Evolutionary conservation across 257 asterid genomes (phyloP), one percentile per base, ranked within the genome.

Genomic region (Penstemon newberryi): DNA sequence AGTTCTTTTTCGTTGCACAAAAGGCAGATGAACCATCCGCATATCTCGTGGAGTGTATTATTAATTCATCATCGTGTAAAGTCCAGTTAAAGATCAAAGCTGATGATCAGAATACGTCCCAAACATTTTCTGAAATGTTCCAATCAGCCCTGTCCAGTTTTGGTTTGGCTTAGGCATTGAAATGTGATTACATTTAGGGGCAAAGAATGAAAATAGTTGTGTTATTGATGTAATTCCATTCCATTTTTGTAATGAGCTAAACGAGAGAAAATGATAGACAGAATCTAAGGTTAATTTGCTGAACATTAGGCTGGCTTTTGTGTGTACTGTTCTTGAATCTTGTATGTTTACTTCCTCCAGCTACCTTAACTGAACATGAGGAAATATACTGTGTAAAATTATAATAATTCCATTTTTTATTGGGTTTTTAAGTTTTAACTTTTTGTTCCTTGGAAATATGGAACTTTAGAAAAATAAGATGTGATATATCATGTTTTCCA

Each of bases 1-100:
- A 91, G 86, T 91, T 87, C 89, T 94, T 94, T 84, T 89, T 94
- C 90, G 81, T 84, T 12, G 95, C 94, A 37, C 96, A 87, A 63
- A 87, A 86, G 65, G 93, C 83, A 44, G 90, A 85, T 37, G 94
- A 80, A 53, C 54, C 89, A 1, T 77, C 87, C 3, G 80, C 84
- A 43, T 94, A 84, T 79, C 95, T 91, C 11, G 92, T 87, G 39
- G 99, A 94, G 82, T 87, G 96, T 65, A 56, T 91, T 49, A 79
- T 89, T 50, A 94, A 86, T 71, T 87, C 97, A 43, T 86, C 98
- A 0, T 70, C 98, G 0, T 82, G 96, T 82, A 83, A 86, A 79
- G 96, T 84, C 67, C 95, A 84, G 45, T 63, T 89, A 51, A 94
- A 94, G 89, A 80, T 94, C 86, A 94, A 94, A 84, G 90, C 94